Evolutionary conservation across 768 basidiomycete genomes (phyloP).

Genomic region (Boletus pseudo-olivaceus): DNA sequence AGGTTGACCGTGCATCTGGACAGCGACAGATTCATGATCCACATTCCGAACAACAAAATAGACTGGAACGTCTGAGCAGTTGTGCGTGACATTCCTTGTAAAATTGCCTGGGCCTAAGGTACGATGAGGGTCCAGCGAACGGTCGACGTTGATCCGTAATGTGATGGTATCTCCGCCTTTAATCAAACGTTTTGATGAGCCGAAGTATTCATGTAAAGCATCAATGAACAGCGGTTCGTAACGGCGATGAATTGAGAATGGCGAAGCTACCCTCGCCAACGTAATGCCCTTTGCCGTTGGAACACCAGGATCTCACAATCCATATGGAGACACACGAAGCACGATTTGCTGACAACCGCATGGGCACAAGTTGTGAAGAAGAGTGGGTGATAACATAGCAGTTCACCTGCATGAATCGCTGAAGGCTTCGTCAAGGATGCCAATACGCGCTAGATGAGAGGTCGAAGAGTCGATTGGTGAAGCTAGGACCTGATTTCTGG

Average conservation of each 20-base stretch:
- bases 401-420: slow-evolving; percentile 35
- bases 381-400: slow-evolving; percentile 39
- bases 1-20: slow-evolving; percentile 42
- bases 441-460: slow-evolving; percentile 55
- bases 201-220: slow-evolving; percentile 64
- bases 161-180: slow-evolving; percentile 74
- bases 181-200: slow-evolving; percentile 49
- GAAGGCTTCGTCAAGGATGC: slow-evolving; percentile 47
- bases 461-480: slow-evolving; percentile 33
- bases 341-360: slow-evolving; percentile 29
- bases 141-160: slow-evolving; percentile 57
- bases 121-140: slow-evolving; percentile 20
- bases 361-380: slow-evolving; percentile 51
- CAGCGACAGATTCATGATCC: slow-evolving; percentile 55
- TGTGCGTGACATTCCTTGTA: background rate
- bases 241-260: slow-evolving; percentile 58
- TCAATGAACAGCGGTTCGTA: slow-evolving; percentile 62
- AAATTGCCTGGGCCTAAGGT: slow-evolving; percentile 6
- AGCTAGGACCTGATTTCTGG: slow-evolving; percentile 46
- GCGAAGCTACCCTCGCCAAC: slow-evolving; percentile 78
- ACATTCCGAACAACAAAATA: slow-evolving; percentile 80
- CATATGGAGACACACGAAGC: slow-evolving; percentile 58
- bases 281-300: slow-evolving; percentile 69
- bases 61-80: slow-evolving; percentile 44
- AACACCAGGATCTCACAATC: slow-evolving; percentile 52